Conservation (phyloP, 208 protist species). For the Crithidia fasciculata region DNA sequence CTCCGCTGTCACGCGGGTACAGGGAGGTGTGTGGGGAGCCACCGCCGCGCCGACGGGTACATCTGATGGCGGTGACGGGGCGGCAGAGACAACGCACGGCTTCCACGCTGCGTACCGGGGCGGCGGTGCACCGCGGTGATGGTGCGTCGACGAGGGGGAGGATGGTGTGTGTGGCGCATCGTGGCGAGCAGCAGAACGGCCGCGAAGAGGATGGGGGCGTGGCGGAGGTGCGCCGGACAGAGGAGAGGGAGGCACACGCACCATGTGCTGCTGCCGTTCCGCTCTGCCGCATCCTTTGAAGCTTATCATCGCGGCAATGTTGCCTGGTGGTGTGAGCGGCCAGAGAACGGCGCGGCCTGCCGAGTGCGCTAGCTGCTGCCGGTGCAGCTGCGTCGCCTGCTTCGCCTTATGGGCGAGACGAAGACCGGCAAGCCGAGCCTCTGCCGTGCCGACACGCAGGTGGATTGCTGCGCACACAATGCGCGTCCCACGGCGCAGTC, state of each 20-base stretch:
- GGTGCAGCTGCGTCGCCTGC: slow-evolving; percentile 8
- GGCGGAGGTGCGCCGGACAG: neutral
- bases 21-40: slow-evolving; percentile 11
- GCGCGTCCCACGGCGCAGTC: slow-evolving; percentile 24
- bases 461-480: slow-evolving; percentile 16
- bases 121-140: neutral
- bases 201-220: neutral
- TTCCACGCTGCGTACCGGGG: neutral
- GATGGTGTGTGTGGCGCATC: neutral
- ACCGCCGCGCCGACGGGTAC: neutral
- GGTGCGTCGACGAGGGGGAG: neutral
- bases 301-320: neutral
- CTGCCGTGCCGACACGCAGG: slow-evolving; percentile 22
- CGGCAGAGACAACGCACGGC: neutral
- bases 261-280: neutral
- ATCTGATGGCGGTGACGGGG: neutral
- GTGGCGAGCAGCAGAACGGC: neutral
- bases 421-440: slow-evolving; percentile 19
- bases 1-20: neutral
- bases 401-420: slow-evolving; percentile 19
- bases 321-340: neutral
- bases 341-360: neutral
- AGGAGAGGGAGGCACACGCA: neutral
- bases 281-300: neutral
- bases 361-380: neutral